phyloP scores from a whole-genome alignment of 352 stramenopile genomes.

The Phytophthora sojae region DNA sequence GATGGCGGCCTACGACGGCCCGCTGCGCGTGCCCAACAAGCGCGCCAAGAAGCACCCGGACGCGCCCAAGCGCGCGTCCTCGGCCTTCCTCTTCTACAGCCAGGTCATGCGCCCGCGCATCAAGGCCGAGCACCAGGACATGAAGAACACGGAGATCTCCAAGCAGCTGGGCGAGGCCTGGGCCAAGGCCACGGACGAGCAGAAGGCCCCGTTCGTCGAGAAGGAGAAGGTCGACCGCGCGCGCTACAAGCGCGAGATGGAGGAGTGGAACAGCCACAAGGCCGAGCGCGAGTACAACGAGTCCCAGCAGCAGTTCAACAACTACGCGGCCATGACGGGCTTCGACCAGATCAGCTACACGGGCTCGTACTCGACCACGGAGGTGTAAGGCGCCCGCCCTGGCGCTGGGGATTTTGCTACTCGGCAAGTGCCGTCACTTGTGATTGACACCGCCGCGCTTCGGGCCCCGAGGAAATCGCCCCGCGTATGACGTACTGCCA shows the following conservation, averaged over 20 bases:
- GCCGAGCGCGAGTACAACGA: constrained; percentile 85
- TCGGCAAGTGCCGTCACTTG: not conserved
- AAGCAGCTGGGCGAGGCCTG: constrained; percentile 94
- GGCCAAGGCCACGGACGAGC: constrained; percentile 90
- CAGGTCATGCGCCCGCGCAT: constrained; percentile 91
- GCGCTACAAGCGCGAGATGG: constrained; percentile 95
- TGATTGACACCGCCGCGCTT: not conserved
- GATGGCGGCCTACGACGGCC: constrained; percentile 93
- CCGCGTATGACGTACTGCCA: not conserved
- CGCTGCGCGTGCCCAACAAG: constrained; percentile 93
- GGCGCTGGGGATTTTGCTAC: constrained; percentile 11
- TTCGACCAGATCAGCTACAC: constrained; percentile 86
- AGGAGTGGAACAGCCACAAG: constrained; percentile 91
- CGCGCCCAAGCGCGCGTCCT: constrained; percentile 94
- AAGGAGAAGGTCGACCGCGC: constrained; percentile 92
- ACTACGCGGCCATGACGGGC: constrained; percentile 80
- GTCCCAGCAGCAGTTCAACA: constrained; percentile 84
- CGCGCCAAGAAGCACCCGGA: constrained; percentile 95
- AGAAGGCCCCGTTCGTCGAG: constrained; percentile 93
- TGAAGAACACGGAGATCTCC: constrained; percentile 97
- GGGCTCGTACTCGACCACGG: constrained; percentile 74
- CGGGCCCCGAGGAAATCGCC: not conserved
- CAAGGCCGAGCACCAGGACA: constrained; percentile 93
- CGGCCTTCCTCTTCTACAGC: constrained; percentile 95
- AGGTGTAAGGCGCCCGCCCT: constrained; percentile 47